phyloP scores from a whole-genome alignment of 768 basidiomycete species.

The Tulasnella sp. region DNA sequence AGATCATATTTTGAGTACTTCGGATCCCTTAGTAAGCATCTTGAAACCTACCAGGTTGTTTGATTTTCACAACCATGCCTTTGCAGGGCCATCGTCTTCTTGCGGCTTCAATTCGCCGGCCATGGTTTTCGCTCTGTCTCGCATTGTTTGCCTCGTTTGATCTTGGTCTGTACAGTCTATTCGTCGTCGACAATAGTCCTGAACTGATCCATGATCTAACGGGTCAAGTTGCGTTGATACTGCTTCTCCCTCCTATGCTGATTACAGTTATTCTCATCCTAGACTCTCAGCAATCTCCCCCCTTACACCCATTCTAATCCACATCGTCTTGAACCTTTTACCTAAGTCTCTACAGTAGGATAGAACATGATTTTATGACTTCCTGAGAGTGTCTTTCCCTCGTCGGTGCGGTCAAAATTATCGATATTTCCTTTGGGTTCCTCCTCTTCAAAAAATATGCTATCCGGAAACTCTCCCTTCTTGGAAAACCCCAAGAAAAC shows the following conservation, averaged over 20 bases:
- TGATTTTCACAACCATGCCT: not conserved
- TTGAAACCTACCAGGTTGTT: not conserved
- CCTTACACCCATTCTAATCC: no score
- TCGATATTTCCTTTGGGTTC: no score
- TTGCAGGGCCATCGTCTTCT: not conserved
- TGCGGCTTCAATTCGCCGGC: not conserved
- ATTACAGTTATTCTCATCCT: not conserved
- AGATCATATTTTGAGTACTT: not conserved
- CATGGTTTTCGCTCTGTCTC: not conserved
- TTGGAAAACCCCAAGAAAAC: no score
- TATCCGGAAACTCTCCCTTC: no score
- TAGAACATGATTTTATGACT: no score
- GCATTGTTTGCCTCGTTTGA: not conserved
- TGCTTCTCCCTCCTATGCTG: not conserved
- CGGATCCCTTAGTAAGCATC: not conserved
- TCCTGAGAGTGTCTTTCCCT: no score
- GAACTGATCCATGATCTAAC: no score
- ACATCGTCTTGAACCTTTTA: no score
- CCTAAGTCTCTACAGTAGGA: no score
- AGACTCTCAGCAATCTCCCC: not conserved
- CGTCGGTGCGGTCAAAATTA: no score
- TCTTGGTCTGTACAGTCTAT: not conserved
- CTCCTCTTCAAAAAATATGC: no score
- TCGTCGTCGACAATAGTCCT: not conserved
- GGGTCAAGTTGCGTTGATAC: not conserved